Base-by-base conservation (phyloP, 2,329 filamentous ascomycete genomes). In the Geosmithia putterillii region DNA sequence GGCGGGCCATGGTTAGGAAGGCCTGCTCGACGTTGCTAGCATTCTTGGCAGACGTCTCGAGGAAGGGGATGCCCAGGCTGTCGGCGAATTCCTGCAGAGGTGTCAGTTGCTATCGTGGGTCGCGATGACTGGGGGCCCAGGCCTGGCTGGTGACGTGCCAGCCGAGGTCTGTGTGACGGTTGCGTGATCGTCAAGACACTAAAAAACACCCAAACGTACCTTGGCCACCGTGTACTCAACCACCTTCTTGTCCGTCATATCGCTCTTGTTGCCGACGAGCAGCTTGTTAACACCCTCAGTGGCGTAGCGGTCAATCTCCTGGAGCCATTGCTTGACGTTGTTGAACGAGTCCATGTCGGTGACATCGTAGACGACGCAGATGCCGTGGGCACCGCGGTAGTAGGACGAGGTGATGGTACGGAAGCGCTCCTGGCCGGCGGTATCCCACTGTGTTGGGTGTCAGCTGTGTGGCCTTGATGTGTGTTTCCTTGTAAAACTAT, bases 341-440 rank as follows among this genome's bases (percentile, higher is more conserved):
- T 98, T 96, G 86, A 98, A 98, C 23, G 87, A 95, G 67, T 96
- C 92, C 90, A 96, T 95, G 66, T 98, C 92, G 54, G 92, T 98
- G 61, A 98, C 92, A 81, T 98, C 92, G 78, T 96, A 98, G 64
- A 98, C 92, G 55, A 98, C 90, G 71, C 92, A 98, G 71, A 98
- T 98, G 57, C 92, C 92, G 71, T 96, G 92, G 54, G 92, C 92
- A 59, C 92, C 92, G 62, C 92, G 87, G 76, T 98, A 98, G 79
- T 98, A 98, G 48, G 92, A 96, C 37, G 90, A 96, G 49, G 92
- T 98, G 73, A 98, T 98, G 58, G 92, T 98, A 66, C 92, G 84
- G 87, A 98, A 98, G 60, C 92, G 88, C 72, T 98, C 92, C 72
- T 98, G 92, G 55, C 92, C 92, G 53, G 92, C 92, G 48, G 92